Evolutionary conservation across 768 basidiomycete genomes (phyloP), one percentile per base, ranked within the genome.

Genomic region (Cyclocybe cylindracea): DNA sequence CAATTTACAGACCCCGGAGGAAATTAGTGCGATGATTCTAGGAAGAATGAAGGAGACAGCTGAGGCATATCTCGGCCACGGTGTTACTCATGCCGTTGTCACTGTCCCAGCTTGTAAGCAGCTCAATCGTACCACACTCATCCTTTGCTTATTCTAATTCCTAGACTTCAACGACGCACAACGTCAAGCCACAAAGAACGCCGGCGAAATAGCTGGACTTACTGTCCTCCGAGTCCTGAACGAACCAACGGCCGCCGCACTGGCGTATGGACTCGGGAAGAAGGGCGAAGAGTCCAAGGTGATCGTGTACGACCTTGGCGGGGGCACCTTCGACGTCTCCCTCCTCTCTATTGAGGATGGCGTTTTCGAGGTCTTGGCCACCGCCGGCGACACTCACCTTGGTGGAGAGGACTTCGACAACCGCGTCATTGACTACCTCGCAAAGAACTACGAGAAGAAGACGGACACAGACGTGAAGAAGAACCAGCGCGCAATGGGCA

Each of bases 391-490:
- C 72, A 87, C 84, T 52, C 83, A 87, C 64, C 74, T 88, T 44
- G 86, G 86, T 61, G 86, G 85, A 56, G 85, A 86, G n/a, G 86
- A 87, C 68, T 72, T 75, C 61, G 86, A 88, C n/a, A n/a, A 87
- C 76, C 79, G 83, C 50, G 77, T 89, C 59, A 82, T 88, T 53
- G 83, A 87, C 58, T 78, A 84, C 74, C 77, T 90, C 66, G 78
- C 85, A 71, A 78, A 80, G 69, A 72, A 73, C 63, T 87, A 87
- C 79, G 78, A 84, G 76, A 74, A 77, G 66, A 88, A 87, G 78
- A 79, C 77, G 55, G 85, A 84, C 59, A 70, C 67, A 44, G 82
- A 87, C 62, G 77, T 85, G 57, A 75, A 75, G 37, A 71, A 71
- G 64, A 84, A 87, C 71, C 72, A n/a, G n/a, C n/a, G 85, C 46